Conservation (phyloP, 768 basidiomycete genomes). For the Arthromyces matolae region DNA sequence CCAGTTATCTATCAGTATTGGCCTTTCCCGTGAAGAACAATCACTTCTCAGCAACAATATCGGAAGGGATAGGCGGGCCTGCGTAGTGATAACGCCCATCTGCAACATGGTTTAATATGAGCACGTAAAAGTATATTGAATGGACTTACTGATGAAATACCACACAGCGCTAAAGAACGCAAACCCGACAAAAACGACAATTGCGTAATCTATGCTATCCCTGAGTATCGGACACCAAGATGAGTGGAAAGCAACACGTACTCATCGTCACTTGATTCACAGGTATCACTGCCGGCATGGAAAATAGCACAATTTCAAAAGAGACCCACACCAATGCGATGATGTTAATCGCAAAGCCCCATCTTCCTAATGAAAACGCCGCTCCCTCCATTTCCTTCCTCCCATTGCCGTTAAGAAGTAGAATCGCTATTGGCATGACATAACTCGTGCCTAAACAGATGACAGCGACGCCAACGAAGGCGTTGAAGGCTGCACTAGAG, state of each 20-base stretch:
- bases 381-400: constrained; percentile 45
- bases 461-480: constrained; percentile 63
- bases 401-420: constrained; percentile 33
- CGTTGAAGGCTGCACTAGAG: constrained; percentile 61
- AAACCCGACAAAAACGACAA: constrained; percentile 64
- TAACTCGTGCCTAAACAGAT: constrained; percentile 66
- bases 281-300: constrained; percentile 62
- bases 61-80: constrained; percentile 37
- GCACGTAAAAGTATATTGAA: not conserved
- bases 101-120: constrained; percentile 14
- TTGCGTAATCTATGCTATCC: constrained; percentile 51
- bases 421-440: constrained; percentile 57
- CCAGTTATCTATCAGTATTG: not conserved
- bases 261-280: constrained; percentile 48
- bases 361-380: constrained; percentile 44
- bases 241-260: constrained; percentile 19
- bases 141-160: constrained; percentile 52
- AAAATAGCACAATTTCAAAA: constrained; percentile 62
- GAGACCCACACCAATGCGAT: constrained; percentile 53
- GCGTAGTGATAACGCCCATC: constrained; percentile 41
- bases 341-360: constrained; percentile 43
- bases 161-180: constrained; percentile 52
- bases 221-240: not conserved
- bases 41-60: too few species aligned
- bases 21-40: too few species aligned